Conservation (phyloP, 495 filamentous ascomycete genomes). For the Amphirosellinia nigrospora region DNA sequence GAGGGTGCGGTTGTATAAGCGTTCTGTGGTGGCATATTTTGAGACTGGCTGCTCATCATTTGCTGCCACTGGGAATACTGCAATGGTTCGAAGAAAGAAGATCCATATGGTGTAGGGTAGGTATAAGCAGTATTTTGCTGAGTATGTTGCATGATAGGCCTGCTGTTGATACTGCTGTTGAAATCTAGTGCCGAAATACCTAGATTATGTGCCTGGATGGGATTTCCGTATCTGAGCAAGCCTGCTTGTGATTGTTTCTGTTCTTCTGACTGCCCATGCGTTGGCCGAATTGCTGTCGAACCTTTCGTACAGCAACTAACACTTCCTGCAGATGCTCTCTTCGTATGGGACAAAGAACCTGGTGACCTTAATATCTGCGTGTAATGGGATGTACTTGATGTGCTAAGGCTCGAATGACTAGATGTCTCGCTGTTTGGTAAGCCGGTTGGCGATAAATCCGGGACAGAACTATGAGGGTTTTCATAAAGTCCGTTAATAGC, state of each 20-base stretch:
- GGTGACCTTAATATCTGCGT: slow-evolving; percentile 28
- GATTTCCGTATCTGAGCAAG: slow-evolving; percentile 18
- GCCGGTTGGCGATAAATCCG: slow-evolving; percentile 8
- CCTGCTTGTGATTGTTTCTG: slow-evolving; percentile 16
- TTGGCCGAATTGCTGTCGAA: slow-evolving; percentile 11
- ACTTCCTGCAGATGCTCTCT: slow-evolving; percentile 21
- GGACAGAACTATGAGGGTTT: not conserved
- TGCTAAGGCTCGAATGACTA: slow-evolving; percentile 26
- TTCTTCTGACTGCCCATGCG: slow-evolving; percentile 22
- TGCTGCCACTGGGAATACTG: slow-evolving; percentile 50
- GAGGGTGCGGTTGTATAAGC: slow-evolving; percentile 15
- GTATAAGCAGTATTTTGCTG: slow-evolving; percentile 36
- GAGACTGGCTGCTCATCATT: slow-evolving; percentile 31
- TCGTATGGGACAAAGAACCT: slow-evolving; percentile 24
- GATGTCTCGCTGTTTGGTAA: slow-evolving; percentile 28
- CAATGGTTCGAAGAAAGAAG: slow-evolving; percentile 45
- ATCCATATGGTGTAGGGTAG: slow-evolving; percentile 47
- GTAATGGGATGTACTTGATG: slow-evolving; percentile 31
- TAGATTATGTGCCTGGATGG: not conserved
- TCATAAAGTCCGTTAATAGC: slow-evolving; percentile 14
- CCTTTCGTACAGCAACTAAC: slow-evolving; percentile 30
- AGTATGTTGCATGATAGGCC: slow-evolving; percentile 22
- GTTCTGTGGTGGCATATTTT: slow-evolving; percentile 23
- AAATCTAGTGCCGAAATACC: slow-evolving; percentile 7
- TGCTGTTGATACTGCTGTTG: slow-evolving; percentile 5